Evolutionary conservation across 78 protist species (phyloP), one percentile per base, ranked within the genome.

Genomic region (Dictyostelium purpureum): DNA sequence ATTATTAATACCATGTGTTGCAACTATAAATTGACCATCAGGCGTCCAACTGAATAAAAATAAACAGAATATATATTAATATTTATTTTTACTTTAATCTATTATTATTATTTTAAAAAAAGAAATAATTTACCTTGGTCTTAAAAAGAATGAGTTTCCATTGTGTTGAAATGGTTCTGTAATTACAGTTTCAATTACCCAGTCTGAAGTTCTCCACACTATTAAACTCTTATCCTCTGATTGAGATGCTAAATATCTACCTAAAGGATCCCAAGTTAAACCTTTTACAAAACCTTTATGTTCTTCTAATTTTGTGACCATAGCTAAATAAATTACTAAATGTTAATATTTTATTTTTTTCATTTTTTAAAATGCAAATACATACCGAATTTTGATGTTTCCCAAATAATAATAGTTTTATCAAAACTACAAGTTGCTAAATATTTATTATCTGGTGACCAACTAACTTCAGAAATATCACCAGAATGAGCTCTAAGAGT

Each of bases 251-350:
- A 94, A 14, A 59, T 94, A 94, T 31, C 83, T 54, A 19, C 96
- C 93, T 10, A 89, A 37, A 45, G 96, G 96, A 28, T 94, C 96
- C 96, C 96, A 94, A 18, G 83, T 16, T 28, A 94, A 69, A 6
- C 96, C 96, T 38, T 89, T 94, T 11, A 82, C 93, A 45, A 69
- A 31, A 14, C 88, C 77, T 35, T 35, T 42, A 66, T 94, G 96
- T 31, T 71, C 94, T 56, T 67, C 54, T 26, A 94, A 61, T 59
- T 49, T 69, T 9, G 54, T 51, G n/a, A 78, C 54, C 59, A 28
- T 31, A 42, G 3, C 63, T 43, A 7, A 26, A 56, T 7, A n/a
- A 2, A 2, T 56, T 0, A 56, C 6, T 56, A 19, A 49, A 11
- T 49, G 11, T 11, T 11, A 14, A 11, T 49, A 49, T 49, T 11